phyloP scores from a whole-genome alignment of 345 rosid species.

The Arabis alpina region DNA sequence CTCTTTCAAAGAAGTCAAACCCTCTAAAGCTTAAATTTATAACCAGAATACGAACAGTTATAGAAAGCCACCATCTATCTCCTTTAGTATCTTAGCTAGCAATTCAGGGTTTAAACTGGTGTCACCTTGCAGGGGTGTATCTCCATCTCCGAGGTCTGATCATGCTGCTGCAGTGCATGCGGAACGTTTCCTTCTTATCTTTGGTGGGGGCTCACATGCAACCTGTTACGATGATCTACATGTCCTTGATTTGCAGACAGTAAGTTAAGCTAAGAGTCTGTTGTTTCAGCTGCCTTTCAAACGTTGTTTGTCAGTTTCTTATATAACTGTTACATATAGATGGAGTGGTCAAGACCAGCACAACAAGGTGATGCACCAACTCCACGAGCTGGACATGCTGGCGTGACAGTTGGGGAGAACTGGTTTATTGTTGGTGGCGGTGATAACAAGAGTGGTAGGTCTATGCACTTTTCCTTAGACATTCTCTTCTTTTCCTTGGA shows the following conservation, averaged over 20 bases:
- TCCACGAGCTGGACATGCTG: constrained; percentile 97
- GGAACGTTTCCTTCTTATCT: constrained; percentile 92
- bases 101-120: constrained; percentile 23
- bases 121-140: constrained; percentile 68
- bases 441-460: constrained; percentile 86
- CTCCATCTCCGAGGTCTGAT: constrained; percentile 99
- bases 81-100: constrained; percentile 11
- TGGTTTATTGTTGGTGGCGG: constrained; percentile 99
- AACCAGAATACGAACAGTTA: constrained; percentile 20
- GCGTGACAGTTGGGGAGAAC: constrained; percentile 96
- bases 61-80: constrained; percentile 13
- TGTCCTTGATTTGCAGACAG: constrained; percentile 95
- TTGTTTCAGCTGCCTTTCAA: constrained; percentile 26
- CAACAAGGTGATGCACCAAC: constrained; percentile 93
- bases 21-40: constrained; percentile 6
- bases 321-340: constrained; percentile 50
- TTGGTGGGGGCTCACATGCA: constrained; percentile 98
- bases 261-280: constrained; percentile 56
- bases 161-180: constrained; percentile 99
- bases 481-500: background rate
- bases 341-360: constrained; percentile 98
- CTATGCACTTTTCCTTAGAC: constrained; percentile 41
- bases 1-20: constrained; percentile 16
- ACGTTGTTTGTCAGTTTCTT: constrained; percentile 26
- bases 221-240: constrained; percentile 92